phyloP scores from a whole-genome alignment of 1,284 basidiomycete genomes.

The Cryptococcus jaspeensis region DNA sequence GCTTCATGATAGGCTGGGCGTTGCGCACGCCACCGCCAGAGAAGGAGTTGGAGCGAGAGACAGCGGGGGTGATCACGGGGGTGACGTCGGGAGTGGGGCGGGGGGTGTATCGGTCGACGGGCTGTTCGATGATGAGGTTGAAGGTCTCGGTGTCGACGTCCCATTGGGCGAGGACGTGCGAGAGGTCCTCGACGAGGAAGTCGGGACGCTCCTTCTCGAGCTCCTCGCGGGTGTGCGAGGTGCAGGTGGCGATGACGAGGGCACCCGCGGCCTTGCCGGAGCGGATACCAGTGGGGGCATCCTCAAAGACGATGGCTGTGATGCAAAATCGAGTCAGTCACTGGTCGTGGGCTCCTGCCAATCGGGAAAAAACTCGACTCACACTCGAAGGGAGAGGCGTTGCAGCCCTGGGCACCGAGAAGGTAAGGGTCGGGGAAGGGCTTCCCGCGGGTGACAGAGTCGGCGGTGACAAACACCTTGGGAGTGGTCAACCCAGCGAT shows the following conservation, averaged over 20 bases:
- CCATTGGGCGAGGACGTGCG: conserved; percentile 48
- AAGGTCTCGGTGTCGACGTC: conserved; percentile 43
- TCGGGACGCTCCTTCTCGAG: conserved; percentile 53
- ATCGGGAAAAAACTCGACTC: conserved; percentile 3
- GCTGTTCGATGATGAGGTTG: conserved; percentile 49
- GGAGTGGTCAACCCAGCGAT: conserved; percentile 50
- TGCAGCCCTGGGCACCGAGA: conserved; percentile 50
- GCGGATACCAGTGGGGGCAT: conserved; percentile 54
- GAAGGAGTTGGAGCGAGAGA: conserved; percentile 45
- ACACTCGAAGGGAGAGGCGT: conserved; percentile 48
- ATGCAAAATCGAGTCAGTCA: background rate
- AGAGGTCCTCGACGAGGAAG: conserved; percentile 52
- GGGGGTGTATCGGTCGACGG: conserved; percentile 43
- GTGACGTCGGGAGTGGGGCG: conserved; percentile 50
- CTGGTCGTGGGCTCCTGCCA: background rate
- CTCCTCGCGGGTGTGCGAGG: conserved; percentile 50
- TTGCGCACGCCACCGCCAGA: conserved; percentile 23
- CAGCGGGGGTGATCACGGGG: conserved; percentile 50
- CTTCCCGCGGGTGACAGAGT: conserved; percentile 54
- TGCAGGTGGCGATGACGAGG: conserved; percentile 53
- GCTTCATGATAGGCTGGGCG: conserved; percentile 25
- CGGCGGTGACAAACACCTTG: conserved; percentile 53
- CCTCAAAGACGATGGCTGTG: conserved; percentile 51
- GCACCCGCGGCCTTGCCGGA: conserved; percentile 53
- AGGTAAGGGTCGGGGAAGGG: conserved; percentile 56